These are phyloP conservation scores for Medakamo hakoo DNA, from an alignment of 139 green algal species.

Conservation along the genomic window DNA sequence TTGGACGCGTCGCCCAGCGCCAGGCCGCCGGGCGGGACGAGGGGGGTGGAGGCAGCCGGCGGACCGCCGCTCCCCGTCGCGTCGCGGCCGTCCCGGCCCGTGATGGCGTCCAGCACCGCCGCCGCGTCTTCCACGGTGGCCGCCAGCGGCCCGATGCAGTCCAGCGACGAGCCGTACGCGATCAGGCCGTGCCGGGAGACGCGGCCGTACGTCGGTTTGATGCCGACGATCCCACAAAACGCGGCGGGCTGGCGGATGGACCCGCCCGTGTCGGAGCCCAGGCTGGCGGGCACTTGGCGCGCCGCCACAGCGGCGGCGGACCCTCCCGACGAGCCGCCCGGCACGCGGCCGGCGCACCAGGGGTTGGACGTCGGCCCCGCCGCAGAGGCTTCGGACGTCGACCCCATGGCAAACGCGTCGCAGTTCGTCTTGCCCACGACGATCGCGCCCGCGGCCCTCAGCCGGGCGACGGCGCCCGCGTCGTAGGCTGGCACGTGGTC, in stretches of 20 bases:
- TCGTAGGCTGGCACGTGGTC: constrained; percentile 54
- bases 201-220: constrained; percentile 94
- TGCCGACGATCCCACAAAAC: constrained; percentile 89
- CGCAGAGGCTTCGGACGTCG: constrained; percentile 72
- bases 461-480: constrained; percentile 45
- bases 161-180: constrained; percentile 85
- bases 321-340: constrained; percentile 85
- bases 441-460: constrained; percentile 61
- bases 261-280: constrained; percentile 90
- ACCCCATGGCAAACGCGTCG: constrained; percentile 98
- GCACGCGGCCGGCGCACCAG: constrained; percentile 60
- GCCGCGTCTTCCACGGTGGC: constrained; percentile 74
- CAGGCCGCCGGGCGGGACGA: constrained; percentile 1
- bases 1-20: constrained; percentile 19
- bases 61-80: constrained; percentile 32
- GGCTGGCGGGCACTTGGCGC: constrained; percentile 38
- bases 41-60: constrained; percentile 20
- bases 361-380: constrained; percentile 57
- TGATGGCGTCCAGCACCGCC: constrained; percentile 58
- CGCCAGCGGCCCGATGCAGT: constrained; percentile 70
- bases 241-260: constrained; percentile 84
- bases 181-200: constrained; percentile 83
- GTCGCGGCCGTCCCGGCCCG: constrained; percentile 47
- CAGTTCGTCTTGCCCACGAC: constrained; percentile 95
- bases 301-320: constrained; percentile 84